Evolutionary conservation across 1,139 yeast genomes (phyloP), one percentile per base, ranked within the genome.

Genomic region (Yamadazyma membranifaciens): DNA sequence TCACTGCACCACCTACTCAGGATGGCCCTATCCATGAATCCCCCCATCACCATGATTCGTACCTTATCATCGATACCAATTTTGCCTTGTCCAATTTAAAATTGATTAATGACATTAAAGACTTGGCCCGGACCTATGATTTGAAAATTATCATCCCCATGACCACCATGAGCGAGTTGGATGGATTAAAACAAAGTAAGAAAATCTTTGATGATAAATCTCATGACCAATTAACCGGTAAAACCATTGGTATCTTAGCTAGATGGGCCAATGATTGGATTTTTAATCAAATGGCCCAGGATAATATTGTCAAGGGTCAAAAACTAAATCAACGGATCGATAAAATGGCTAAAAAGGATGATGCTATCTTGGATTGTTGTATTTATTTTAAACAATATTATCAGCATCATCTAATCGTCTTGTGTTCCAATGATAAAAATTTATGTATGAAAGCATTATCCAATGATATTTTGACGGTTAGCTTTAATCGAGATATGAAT

Each of bases 291-390:
- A 63, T 91, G 31, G 86, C 89, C 1, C 66, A 68, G 9, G 57
- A 60, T 4, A 67, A 72, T 0, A 65, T 73, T 1, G 78, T 89
- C 0, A 62, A 73, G 35, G 95, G 89, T 0, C 97, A 91, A 56
- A 78, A 73, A 48, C 42, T 75, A 29, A 63, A 67, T 22, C 87
- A 89, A 54, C 62, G 67, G 31, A 43, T 81, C 9, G 51, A 79
- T 65, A 38, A 45, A 31, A 39, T 56, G 6, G 58, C 80, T 1
- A 46, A 45, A 0, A 83, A 86, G 42, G 98, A 91, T 57, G 95
- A 89, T 52, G 75, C 95, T 0, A 89, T 91, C 45, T 61, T 89
- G 29, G 97, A 91, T 60, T 88, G 96, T 56, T 85, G 95, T 52
- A 54, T 84, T 24, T 89, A 74, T 55, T 81, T 82, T 45, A 71